Conservation (phyloP, 2,329 filamentous ascomycete species). For the Diatrype stigma region DNA sequence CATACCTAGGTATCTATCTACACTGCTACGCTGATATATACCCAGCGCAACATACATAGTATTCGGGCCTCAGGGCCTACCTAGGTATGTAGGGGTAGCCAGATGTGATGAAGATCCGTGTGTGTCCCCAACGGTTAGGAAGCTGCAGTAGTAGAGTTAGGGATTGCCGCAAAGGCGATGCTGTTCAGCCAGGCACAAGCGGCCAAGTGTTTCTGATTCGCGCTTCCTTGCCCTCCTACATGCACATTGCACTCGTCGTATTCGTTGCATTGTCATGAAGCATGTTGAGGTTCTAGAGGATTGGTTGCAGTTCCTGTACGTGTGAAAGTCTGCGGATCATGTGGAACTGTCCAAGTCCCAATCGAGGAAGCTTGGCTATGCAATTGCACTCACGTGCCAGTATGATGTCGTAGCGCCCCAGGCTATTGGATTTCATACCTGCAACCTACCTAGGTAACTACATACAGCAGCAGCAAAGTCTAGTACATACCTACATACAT, state of each 20-base stretch:
- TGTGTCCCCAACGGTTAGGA: neutral
- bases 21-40: no score
- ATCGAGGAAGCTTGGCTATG: constrained; percentile 1
- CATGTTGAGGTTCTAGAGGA: neutral
- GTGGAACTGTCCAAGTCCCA: neutral
- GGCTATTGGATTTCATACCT: neutral
- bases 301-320: neutral
- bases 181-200: neutral
- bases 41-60: no score
- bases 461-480: no score
- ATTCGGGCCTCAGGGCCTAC: no score
- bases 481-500: no score
- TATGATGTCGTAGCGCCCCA: neutral
- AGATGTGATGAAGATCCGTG: neutral
- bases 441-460: no score
- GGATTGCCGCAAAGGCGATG: neutral
- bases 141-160: neutral
- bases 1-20: no score
- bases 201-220: neutral
- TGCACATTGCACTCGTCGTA: neutral
- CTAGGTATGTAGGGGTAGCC: no score
- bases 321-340: neutral
- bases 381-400: neutral
- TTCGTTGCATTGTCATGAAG: no score
- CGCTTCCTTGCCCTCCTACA: neutral